Evolutionary conservation across 148 eudicot species (phyloP).

Genomic region (Cornus suecica): DNA sequence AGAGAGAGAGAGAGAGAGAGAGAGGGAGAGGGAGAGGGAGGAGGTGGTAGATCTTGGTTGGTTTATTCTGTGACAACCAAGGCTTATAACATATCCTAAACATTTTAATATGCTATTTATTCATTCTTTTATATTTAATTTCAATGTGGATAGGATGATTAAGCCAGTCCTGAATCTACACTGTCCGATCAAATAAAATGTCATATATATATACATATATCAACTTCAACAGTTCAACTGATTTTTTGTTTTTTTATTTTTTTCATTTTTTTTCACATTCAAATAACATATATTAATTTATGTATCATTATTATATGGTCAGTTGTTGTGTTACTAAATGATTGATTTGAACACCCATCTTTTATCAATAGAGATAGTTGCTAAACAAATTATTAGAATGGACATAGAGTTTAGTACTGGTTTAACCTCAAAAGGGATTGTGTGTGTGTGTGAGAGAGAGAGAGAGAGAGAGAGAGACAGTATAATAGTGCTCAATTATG

Average conservation of each 20-base stretch:
- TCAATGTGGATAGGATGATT: neutral
- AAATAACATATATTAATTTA: too few relatives aligned
- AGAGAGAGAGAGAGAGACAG: too few relatives aligned
- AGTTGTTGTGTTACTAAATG: neutral
- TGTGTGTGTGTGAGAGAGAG: too few relatives aligned
- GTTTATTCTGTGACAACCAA: slow-evolving; percentile 6
- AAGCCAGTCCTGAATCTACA: neutral
- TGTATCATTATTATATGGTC: neutral
- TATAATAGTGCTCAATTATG: too few relatives aligned
- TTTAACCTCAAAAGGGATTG: neutral
- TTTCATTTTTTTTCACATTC: too few relatives aligned
- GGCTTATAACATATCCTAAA: neutral
- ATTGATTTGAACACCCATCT: neutral
- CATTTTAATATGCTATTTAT: neutral
- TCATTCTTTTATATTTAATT: neutral
- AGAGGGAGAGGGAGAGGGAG: neutral
- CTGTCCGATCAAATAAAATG: neutral
- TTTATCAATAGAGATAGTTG: neutral
- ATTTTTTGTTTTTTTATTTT: too few relatives aligned
- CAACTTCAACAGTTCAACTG: too few relatives aligned
- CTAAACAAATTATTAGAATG: neutral
- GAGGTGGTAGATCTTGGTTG: slow-evolving; percentile 15
- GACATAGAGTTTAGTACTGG: neutral
- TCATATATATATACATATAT: too few relatives aligned
- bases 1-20: neutral